phyloP scores from a whole-genome alignment of 192 early-diverging fungal genomes.

The Gorgonomyces haynaldii region DNA sequence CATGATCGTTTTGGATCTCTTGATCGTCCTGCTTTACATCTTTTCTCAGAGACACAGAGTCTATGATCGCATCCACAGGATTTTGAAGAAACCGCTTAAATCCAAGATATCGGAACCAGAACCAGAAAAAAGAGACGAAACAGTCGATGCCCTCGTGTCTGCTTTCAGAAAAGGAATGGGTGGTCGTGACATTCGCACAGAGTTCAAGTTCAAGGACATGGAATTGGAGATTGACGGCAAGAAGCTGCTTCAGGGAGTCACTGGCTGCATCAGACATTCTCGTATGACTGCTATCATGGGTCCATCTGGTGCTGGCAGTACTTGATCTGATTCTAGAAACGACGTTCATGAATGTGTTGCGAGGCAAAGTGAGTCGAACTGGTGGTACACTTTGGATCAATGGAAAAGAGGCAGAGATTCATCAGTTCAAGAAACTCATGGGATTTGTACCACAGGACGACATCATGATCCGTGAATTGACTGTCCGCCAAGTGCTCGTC shows the following conservation, averaged over 20 bases:
- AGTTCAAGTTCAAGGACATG: conserved; percentile 9
- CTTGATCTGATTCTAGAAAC: too few species aligned
- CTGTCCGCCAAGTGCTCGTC: conserved; percentile 58
- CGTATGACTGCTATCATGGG: conserved; percentile 15
- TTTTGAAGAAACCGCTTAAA: background rate
- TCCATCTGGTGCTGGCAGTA: conserved; percentile 37
- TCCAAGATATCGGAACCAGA: too few species aligned
- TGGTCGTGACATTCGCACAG: conserved; percentile 1
- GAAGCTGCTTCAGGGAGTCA: conserved; percentile 33
- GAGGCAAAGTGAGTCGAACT: conserved; percentile 16
- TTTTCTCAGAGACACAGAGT: background rate
- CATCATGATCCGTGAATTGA: conserved; percentile 25
- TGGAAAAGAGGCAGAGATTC: conserved; percentile 11
- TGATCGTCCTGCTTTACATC: background rate
- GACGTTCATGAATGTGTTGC: conserved; percentile 16
- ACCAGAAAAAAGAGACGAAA: conserved; percentile 11
- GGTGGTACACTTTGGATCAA: conserved; percentile 11
- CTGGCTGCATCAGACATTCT: conserved; percentile 22
- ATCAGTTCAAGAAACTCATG: conserved; percentile 9
- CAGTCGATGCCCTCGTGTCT: background rate
- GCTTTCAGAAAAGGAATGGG: conserved; percentile 4
- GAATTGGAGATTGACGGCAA: conserved; percentile 35
- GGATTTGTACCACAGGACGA: conserved; percentile 20
- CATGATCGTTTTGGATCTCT: conserved; percentile 1
- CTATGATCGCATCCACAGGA: background rate